Evolutionary conservation across 495 filamentous ascomycete species (phyloP), one percentile per base, ranked within the genome.

Genomic region (Apiosordaria backusii): DNA sequence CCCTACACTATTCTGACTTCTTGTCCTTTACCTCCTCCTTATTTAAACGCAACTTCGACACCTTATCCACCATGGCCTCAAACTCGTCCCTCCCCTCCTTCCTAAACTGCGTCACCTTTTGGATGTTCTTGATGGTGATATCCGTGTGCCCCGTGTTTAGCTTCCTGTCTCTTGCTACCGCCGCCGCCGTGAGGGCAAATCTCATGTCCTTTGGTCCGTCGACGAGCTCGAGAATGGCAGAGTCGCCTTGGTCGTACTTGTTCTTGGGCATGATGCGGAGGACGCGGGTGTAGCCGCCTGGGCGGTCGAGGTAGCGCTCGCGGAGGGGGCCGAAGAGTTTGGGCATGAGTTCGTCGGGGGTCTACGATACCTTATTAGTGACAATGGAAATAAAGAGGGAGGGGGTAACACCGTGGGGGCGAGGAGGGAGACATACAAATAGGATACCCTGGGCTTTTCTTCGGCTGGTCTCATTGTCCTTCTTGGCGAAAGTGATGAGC

Each of bases 171-270:
- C 83, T 82, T 50, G 88, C 90, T 0, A 99, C 80, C 0, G 90
- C 87, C 57, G 86, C 86, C 4, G 95, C 95, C 18, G 93, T 97
- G 82, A 97, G 87, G 62, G 90, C 89, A 80, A 99, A 98, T 2
- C 93, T 89, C 85, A 97, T 92, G 78, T 99, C 95, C 77, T 88
- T 90, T 18, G 93, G 94, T 53, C 94, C 94, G 75, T 99, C 95
- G 55, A 98, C 92, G 15, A 99, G 84, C 78, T 98, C 95, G n/a
- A 99, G 86, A 70, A 99, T 96, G 0, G 95, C 95, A 22, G 87
- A 90, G 40, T 87, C 83, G 3, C 91, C 94, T 80, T 96, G 91
- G 74, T 97, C 92, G 73, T 88, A 78, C 26, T 71, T 85, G 70
- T 97, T 92, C 65, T 87, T 79, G 16, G 85, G 86, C 76, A 97